phyloP scores from a whole-genome alignment of 2,329 filamentous ascomycete genomes.

The Pezicula rhizophila region DNA sequence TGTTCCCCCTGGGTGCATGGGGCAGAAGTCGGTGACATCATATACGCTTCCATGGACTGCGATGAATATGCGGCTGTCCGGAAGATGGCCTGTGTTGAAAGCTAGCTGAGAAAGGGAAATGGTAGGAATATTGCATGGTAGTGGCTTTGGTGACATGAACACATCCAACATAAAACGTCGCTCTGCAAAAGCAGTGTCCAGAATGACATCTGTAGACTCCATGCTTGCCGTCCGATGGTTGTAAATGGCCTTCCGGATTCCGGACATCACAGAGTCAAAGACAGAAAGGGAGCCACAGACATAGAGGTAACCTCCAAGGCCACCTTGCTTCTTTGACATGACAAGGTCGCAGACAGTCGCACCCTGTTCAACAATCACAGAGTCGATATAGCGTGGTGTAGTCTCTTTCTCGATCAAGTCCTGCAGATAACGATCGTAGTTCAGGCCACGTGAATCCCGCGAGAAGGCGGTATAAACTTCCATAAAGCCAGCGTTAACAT shows the following conservation, averaged over 20 bases:
- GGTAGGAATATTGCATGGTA: slow-evolving; percentile 43
- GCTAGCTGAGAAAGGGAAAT: slow-evolving; percentile 45
- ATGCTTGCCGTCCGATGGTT: slow-evolving; percentile 45
- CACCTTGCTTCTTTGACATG: slow-evolving; percentile 50
- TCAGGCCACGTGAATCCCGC: slow-evolving; percentile 40
- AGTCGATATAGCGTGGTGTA: slow-evolving; percentile 46
- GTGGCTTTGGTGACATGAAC: slow-evolving; percentile 49
- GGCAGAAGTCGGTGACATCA: slow-evolving; percentile 46
- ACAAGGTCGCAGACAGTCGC: slow-evolving; percentile 45
- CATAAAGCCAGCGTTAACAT: slow-evolving; percentile 41
- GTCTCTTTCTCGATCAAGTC: slow-evolving; percentile 44
- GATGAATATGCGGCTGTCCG: slow-evolving; percentile 42
- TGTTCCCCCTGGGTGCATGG: slow-evolving; percentile 48
- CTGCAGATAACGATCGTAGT: slow-evolving; percentile 33
- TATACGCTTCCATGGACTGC: slow-evolving; percentile 47
- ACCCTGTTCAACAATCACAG: slow-evolving; percentile 44
- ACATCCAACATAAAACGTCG: slow-evolving; percentile 51
- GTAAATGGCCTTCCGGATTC: slow-evolving; percentile 50
- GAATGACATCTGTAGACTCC: slow-evolving; percentile 42
- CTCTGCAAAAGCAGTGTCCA: slow-evolving; percentile 48
- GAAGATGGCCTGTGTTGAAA: slow-evolving; percentile 43
- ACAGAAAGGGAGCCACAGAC: slow-evolving; percentile 43
- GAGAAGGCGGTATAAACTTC: slow-evolving; percentile 49
- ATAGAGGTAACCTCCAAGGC: slow-evolving; percentile 41
- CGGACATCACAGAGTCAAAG: slow-evolving; percentile 49